A percentile compares a stretch with the other conserved stretches of the same genome.
Conservation (phyloP, 129 eudicot species). For the Arctium lappa region DNA sequence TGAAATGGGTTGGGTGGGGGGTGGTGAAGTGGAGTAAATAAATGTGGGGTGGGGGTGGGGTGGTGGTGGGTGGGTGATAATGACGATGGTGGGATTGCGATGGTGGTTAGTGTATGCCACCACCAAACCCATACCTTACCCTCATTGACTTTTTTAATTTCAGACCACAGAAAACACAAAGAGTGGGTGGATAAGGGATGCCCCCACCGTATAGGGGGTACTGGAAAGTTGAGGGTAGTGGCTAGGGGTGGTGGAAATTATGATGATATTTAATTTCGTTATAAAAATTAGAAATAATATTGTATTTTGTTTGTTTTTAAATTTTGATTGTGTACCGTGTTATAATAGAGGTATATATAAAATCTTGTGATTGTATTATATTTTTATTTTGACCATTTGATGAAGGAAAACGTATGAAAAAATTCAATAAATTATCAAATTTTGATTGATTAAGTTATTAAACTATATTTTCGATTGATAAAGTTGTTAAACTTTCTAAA, state of each 20-base stretch:
- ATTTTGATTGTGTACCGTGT: no score
- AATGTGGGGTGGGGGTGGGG: background rate
- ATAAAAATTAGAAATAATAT: no score
- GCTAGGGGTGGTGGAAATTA: background rate
- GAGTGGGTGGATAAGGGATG: constrained; percentile 16
- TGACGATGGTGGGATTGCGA: constrained; percentile 22
- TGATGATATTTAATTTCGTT: background rate
- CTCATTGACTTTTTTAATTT: constrained; percentile 24
- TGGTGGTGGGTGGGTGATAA: constrained; percentile 5
- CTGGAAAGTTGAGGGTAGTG: background rate
- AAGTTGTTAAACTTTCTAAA: no score
- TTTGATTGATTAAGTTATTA: no score
- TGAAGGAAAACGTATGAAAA: no score
- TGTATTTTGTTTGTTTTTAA: no score
- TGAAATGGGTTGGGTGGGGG: background rate
- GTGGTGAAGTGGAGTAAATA: constrained; percentile 11
- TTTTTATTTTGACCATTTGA: no score
- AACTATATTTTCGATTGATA: no score
- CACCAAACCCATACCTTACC: constrained; percentile 29
- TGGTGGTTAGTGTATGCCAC: constrained; percentile 21
- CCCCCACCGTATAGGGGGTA: constrained; percentile 13
- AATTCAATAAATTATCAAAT: no score
- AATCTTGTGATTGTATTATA: no score
- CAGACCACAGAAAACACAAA: constrained; percentile 1
- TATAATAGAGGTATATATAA: no score